Evolutionary conservation across 176 grass and related monocot genomes (phyloP).

Genomic region (sorghum (Sorghum bicolor)): Sorghum_bicolor_NCBIv3 NC_012872.2:4517501-4518000

Average conservation of each 20-base stretch:
- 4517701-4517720: slow-evolving; percentile 5
- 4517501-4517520: slow-evolving; percentile 57
- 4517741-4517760: slow-evolving; percentile 98
- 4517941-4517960: slow-evolving; percentile 88
- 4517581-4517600: slow-evolving; percentile 49
- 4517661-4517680: too few relatives aligned
- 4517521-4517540: slow-evolving; percentile 67
- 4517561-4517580: slow-evolving; percentile 63
- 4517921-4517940: slow-evolving; percentile 99
- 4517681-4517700: not conserved
- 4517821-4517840: slow-evolving; percentile 43
- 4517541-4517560: slow-evolving; percentile 82
- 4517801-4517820: slow-evolving; percentile 44
- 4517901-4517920: slow-evolving; percentile 84
- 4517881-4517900: slow-evolving; percentile 58
- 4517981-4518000: slow-evolving; percentile 94
- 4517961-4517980: slow-evolving; percentile 94
- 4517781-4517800: slow-evolving; percentile 72
- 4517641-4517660: not conserved
- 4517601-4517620: not conserved
- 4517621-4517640: not conserved
- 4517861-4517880: slow-evolving; percentile 30
- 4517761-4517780: slow-evolving; percentile 70
- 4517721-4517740: slow-evolving; percentile 82
- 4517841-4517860: slow-evolving; percentile 12